Evolutionary conservation across 495 filamentous ascomycete species (phyloP).

Genomic region (Penicillium goetzii): DNA sequence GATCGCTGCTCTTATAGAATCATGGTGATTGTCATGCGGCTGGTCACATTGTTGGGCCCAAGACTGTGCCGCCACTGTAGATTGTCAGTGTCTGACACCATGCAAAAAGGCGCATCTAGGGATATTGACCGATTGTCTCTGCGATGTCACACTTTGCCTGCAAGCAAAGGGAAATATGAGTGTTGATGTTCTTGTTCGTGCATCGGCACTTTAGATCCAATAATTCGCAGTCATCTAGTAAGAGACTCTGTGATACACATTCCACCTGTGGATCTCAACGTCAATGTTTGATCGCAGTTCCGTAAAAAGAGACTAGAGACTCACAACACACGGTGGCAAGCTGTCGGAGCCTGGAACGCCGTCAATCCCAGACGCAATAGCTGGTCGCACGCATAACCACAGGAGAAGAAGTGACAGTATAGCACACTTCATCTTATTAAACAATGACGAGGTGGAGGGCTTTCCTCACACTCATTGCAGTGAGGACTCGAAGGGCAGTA

Average conservation of each 20-base stretch:
- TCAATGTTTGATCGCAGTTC: background rate
- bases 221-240: background rate
- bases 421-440: conserved; percentile 6
- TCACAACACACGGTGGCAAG: conserved; percentile 9
- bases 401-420: conserved; percentile 1
- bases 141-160: background rate
- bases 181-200: background rate
- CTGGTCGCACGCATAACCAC: background rate
- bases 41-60: conserved; percentile 15
- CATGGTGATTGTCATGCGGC: conserved; percentile 19
- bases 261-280: background rate
- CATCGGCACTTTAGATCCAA: conserved; percentile 7
- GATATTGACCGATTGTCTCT: background rate
- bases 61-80: background rate
- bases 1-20: conserved; percentile 6
- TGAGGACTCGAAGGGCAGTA: background rate
- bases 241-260: conserved; percentile 1
- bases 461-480: background rate
- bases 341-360: background rate
- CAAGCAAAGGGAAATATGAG: background rate
- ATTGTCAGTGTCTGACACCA: background rate
- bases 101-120: background rate
- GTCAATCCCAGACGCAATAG: background rate
- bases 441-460: background rate
- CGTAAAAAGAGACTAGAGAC: background rate